Evolutionary conservation across 169 alveolate genomes (phyloP).

Genomic region (Perkinsus marinus): DNA sequence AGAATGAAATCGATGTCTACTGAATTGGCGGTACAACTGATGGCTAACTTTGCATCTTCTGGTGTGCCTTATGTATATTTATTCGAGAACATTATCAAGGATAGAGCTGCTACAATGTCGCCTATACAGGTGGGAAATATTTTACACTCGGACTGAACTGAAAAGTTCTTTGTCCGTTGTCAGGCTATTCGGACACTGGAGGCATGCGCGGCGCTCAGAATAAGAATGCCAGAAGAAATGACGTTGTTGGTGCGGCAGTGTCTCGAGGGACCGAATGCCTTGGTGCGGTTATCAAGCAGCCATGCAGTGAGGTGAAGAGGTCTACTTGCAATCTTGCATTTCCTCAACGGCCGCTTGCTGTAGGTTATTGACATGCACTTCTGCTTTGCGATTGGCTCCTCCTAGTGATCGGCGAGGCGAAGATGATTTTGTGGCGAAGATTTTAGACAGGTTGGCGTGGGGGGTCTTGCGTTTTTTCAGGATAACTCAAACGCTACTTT

Average conservation of each 20-base stretch:
- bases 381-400: neutral
- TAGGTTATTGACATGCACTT: neutral
- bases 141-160: neutral
- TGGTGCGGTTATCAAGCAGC: neutral
- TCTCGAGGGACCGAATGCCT: neutral
- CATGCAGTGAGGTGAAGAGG: neutral
- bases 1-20: neutral
- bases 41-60: neutral
- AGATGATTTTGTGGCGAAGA: neutral
- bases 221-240: neutral
- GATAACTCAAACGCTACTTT: no score
- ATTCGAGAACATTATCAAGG: neutral
- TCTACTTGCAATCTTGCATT: neutral
- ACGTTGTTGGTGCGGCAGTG: neutral
- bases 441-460: neutral
- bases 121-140: neutral
- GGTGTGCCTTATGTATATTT: neutral
- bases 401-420: neutral
- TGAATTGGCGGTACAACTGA: neutral
- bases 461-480: neutral
- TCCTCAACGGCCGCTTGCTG: neutral
- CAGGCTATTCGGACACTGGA: neutral
- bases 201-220: neutral
- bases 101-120: neutral
- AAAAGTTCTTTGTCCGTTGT: neutral